Base-by-base conservation (phyloP, 202 grass and related monocot species). In the Thinopyrum obtusiflorum region DNA sequence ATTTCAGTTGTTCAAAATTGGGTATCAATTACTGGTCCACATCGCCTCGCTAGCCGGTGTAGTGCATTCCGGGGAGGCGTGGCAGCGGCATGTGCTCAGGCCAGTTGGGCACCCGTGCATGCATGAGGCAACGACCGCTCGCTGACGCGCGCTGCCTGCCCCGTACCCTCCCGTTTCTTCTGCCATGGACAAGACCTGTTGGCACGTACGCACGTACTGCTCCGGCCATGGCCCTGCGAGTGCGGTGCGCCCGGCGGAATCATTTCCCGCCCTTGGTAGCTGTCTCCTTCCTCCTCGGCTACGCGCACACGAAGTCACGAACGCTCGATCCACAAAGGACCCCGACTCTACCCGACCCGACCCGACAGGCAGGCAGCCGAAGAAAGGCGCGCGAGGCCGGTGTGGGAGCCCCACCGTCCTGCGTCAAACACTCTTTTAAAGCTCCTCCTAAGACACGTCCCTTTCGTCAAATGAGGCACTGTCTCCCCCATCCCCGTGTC, bases 401-500 rank as follows among this genome's bases (percentile, higher is more conserved):
- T 18, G 61, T 18, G 61, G 33, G 18, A 40, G 49, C 66, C 72
- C 42, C 31, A 6, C 31, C 37, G 37, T 39, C 37, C 9, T 7
- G 37, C 40, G 39, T 3, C 60, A 44, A 70, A 25, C 70, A 35
- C 79, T 44, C 53, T 47, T 61, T 33, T 9, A 85, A 73, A 32
- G 32, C 51, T 0, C 18, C 74, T 80, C 68, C 61, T 44, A 84
- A 75, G 84, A 87, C 25, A 32, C 36, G 88, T 90, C 88, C 68
- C 84, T 87, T 84, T 90, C 88, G 80, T 27, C 88, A 76, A 90
- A 90, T 84, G 80, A 47, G 68, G 68, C 68, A 12, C 7, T 76
- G 84, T 74, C 76, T 80, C 47, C 80, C 71, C 65, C 79, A 20
- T 65, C 8, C 79, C 4, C 5, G 33, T 67, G 0, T 47, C 46